Conservation (phyloP, 257 asterid species). For the Anisodus acutangulus region DNA sequence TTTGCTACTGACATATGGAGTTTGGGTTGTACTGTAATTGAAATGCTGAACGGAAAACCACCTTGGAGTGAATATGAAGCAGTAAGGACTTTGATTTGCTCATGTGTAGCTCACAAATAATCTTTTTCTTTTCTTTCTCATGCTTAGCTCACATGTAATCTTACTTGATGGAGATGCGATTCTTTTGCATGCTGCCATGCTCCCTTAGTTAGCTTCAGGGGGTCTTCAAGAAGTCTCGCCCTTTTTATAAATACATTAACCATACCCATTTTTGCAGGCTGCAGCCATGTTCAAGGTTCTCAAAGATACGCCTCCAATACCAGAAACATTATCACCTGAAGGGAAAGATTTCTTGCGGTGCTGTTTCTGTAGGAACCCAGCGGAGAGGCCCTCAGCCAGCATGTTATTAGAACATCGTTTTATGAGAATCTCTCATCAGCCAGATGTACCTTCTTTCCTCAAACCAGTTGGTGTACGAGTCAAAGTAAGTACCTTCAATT, state of each 20-base stretch:
- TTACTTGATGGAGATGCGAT: not conserved
- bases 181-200: slow-evolving; percentile 8
- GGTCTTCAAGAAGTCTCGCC: slow-evolving; percentile 10
- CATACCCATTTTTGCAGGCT: slow-evolving; percentile 47
- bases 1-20: slow-evolving; percentile 92
- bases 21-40: slow-evolving; percentile 88
- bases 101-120: not conserved
- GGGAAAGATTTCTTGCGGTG: slow-evolving; percentile 74
- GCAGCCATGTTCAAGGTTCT: slow-evolving; percentile 90
- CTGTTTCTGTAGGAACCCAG: slow-evolving; percentile 81
- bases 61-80: slow-evolving; percentile 98
- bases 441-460: slow-evolving; percentile 41
- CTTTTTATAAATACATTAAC: slow-evolving; percentile 8
- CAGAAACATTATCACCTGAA: slow-evolving; percentile 73
- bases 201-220: not conserved
- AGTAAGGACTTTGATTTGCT: slow-evolving; percentile 42
- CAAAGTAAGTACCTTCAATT: slow-evolving; percentile 42
- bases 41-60: slow-evolving; percentile 88
- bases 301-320: slow-evolving; percentile 78
- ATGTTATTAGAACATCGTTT: slow-evolving; percentile 73
- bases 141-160: slow-evolving; percentile 27
- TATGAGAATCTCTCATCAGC: slow-evolving; percentile 50
- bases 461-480: slow-evolving; percentile 43
- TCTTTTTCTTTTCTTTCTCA: not conserved
- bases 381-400: slow-evolving; percentile 75